Base-by-base conservation (phyloP, 352 stramenopile species). In the Saprolegnia parasitica region DNA sequence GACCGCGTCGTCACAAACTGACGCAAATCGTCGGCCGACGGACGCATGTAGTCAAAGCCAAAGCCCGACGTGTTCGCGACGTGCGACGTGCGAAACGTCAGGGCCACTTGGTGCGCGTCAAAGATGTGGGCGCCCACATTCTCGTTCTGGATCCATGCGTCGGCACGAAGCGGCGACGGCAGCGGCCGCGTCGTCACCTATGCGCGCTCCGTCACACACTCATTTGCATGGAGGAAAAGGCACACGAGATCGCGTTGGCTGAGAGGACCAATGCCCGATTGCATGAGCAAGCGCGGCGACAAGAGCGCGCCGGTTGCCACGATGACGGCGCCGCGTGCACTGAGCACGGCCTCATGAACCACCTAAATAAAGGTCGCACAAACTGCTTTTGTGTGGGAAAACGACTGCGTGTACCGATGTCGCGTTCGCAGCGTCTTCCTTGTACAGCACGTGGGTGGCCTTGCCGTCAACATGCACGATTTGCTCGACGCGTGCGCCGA, bases 261-360 rank as follows among this genome's bases (percentile, higher is more conserved):
- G 10, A 58, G 46, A 20, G 81, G 81, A 21, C 87, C 88, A 52
- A 96, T 87, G 32, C 87, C 88, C 68, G 76, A 89, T 52, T 90
- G 77, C 56, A 95, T 80, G 1, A 96, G 78, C 21, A 97, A 75
- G 68, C 94, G 89, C 11, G 90, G 88, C 5, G 87, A 89, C 54
- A 79, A 71, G 23, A 93, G 57, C 0, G 86, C 76, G 16, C 88
- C 90, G 0, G 83, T 79, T 52, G 74, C 78, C 74, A 97, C 78
- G 52, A 97, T 78, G 56, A 96, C 78, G 32, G 88, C 84, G 18
- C 78, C 82, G 32, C 32, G 55, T 11, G 35, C 39, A 18, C 16
- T 67, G 21, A 71, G 50, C 5, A 16, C 5, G 16, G 56, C 64
- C 6, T 45, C 57, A 32, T 65, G 35, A 58, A 23, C 5, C 15